A percentile compares a stretch with the other conserved stretches of the same genome.
phyloP scores from a whole-genome alignment of 2,329 filamentous ascomycete genomes.

The Talaromyces pinophilus region DNA sequence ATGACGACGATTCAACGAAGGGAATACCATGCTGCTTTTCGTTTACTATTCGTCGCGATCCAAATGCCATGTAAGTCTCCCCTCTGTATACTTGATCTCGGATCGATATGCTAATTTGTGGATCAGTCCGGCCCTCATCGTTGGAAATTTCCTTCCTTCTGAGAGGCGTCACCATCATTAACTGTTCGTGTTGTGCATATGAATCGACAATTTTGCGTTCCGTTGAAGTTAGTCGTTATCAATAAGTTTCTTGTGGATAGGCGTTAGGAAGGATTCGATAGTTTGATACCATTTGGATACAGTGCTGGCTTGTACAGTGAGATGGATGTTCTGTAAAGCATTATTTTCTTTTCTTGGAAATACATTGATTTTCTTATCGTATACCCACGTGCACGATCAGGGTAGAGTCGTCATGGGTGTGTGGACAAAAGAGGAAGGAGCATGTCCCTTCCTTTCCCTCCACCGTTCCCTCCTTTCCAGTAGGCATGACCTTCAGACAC shows the following conservation, averaged over 20 bases:
- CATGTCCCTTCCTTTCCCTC: background rate
- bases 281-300: constrained; percentile 13
- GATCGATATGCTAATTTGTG: constrained; percentile 35
- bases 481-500: no score
- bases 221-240: background rate
- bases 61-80: constrained; percentile 82
- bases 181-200: background rate
- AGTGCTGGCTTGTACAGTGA: background rate
- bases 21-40: constrained; percentile 94
- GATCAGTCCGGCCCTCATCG: constrained; percentile 81
- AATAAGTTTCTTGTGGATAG: background rate
- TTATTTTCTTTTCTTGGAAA: background rate
- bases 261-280: constrained; percentile 1
- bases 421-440: background rate
- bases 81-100: constrained; percentile 5
- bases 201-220: background rate
- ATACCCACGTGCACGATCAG: background rate
- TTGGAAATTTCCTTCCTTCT: constrained; percentile 94
- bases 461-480: background rate
- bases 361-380: background rate
- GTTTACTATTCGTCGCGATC: constrained; percentile 91
- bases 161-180: constrained; percentile 56
- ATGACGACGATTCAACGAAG: constrained; percentile 66
- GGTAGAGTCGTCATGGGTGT: background rate
- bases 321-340: background rate